phyloP scores from a whole-genome alignment of 2,329 filamentous ascomycete species.

The Cladosporium colombiae region DNA sequence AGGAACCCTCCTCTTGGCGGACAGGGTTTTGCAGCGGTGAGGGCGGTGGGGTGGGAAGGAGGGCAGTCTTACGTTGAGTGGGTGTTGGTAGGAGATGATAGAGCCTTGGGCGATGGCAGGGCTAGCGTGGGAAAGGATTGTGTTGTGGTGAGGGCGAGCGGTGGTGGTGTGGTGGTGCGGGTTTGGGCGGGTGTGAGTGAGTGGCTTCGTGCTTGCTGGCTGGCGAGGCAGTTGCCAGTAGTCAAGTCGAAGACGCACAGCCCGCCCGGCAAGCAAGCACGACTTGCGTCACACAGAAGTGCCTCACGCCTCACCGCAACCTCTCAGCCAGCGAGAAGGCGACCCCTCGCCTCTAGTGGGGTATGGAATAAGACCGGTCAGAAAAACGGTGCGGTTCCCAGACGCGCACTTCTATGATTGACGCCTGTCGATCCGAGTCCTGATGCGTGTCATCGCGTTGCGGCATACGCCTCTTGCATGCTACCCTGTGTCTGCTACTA shows the following conservation, averaged over 20 bases:
- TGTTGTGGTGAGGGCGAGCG: constrained; percentile 10
- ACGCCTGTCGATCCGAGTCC: background rate
- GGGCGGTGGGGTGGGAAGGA: constrained; percentile 4
- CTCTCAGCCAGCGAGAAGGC: background rate
- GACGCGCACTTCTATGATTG: constrained; percentile 3
- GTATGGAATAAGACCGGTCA: constrained; percentile 1
- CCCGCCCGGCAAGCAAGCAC: background rate
- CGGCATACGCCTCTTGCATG: background rate
- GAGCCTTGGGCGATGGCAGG: constrained; percentile 12
- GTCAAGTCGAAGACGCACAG: background rate
- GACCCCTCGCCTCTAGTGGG: constrained; percentile 3
- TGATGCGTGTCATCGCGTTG: background rate
- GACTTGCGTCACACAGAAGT: constrained; percentile 6
- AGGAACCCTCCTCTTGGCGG: constrained; percentile 14
- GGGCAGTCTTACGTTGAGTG: constrained; percentile 15
- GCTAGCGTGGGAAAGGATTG: constrained; percentile 16
- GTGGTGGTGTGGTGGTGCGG: constrained; percentile 14
- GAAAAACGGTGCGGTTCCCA: background rate
- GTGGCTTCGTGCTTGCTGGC: constrained; percentile 8
- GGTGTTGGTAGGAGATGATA: constrained; percentile 13
- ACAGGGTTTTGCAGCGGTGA: constrained; percentile 16
- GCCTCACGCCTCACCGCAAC: constrained; percentile 4
- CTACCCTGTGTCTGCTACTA: background rate
- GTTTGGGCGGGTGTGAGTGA: constrained; percentile 11
- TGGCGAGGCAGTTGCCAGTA: constrained; percentile 14